Conservation (phyloP, 2,329 filamentous ascomycete species). For the Polytolypa hystricis region DNA sequence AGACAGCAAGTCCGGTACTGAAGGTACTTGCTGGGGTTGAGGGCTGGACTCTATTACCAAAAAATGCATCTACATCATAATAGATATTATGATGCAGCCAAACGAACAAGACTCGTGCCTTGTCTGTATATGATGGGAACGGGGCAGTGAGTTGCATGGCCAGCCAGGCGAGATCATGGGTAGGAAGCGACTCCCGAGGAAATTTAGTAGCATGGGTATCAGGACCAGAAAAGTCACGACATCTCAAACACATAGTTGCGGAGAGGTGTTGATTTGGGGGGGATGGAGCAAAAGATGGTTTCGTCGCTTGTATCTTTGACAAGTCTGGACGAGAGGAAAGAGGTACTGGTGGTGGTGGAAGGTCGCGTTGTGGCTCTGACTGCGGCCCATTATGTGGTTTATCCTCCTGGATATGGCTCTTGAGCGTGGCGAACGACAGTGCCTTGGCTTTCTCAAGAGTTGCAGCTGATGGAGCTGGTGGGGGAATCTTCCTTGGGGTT, state of each 20-base stretch:
- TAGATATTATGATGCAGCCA: constrained; percentile 92
- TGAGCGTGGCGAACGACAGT: constrained; percentile 34
- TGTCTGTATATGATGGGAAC: constrained; percentile 75
- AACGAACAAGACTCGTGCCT: constrained; percentile 82
- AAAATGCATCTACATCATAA: constrained; percentile 75
- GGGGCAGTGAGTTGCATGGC: constrained; percentile 66
- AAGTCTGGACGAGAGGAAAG: constrained; percentile 47
- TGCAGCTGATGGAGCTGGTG: constrained; percentile 23
- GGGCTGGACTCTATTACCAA: constrained; percentile 54
- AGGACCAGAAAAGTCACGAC: constrained; percentile 75
- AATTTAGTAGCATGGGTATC: constrained; percentile 69
- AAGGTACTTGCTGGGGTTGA: constrained; percentile 64
- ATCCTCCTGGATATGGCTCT: constrained; percentile 8
- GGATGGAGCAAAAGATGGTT: constrained; percentile 24
- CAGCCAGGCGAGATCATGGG: constrained; percentile 57
- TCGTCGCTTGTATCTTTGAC: constrained; percentile 43
- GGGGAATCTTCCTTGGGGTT: constrained; percentile 22
- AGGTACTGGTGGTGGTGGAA: constrained; percentile 41
- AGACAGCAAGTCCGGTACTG: constrained; percentile 70
- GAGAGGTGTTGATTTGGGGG: not conserved
- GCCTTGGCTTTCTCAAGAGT: constrained; percentile 26
- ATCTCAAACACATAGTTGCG: constrained; percentile 53
- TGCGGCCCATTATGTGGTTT: constrained; percentile 12
- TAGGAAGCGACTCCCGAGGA: constrained; percentile 61
- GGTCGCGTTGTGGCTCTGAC: constrained; percentile 13